Percentiles rank a stretch among this genome's conserved stretches.
These are phyloP conservation scores for Nemania serpens DNA, from an alignment of 2,329 filamentous ascomycete species.

Conservation along the genomic window DNA sequence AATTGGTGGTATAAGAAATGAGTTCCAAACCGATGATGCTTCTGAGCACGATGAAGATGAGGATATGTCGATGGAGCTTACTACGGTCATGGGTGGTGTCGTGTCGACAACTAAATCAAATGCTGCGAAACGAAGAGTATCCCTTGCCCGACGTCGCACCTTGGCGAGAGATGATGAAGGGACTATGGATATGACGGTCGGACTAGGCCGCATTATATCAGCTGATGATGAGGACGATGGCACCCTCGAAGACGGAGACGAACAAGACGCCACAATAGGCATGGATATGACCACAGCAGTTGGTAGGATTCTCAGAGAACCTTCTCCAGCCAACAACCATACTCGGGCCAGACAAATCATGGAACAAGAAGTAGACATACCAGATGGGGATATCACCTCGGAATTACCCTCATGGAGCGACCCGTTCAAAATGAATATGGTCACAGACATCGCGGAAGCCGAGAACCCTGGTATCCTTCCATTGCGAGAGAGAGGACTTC, in stretches of 20 bases:
- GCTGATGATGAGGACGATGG: slow-evolving; percentile 39
- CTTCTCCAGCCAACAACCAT: slow-evolving; percentile 46
- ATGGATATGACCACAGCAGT: slow-evolving; percentile 72
- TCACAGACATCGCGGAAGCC: slow-evolving; percentile 51
- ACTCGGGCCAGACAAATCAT: slow-evolving; percentile 59
- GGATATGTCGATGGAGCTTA: slow-evolving; percentile 82
- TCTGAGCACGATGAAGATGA: slow-evolving; percentile 57
- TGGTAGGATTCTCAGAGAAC: slow-evolving; percentile 62
- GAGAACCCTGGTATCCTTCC: slow-evolving; percentile 61
- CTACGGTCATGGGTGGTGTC: slow-evolving; percentile 65
- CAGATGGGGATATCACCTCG: slow-evolving; percentile 51
- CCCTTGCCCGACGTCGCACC: slow-evolving; percentile 35
- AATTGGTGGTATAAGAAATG: slow-evolving; percentile 69
- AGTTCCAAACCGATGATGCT: slow-evolving; percentile 38
- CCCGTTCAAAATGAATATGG: slow-evolving; percentile 38
- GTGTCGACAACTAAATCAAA: slow-evolving; percentile 43
- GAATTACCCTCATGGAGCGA: slow-evolving; percentile 45
- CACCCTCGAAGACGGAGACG: slow-evolving; percentile 40
- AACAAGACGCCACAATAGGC: slow-evolving; percentile 53
- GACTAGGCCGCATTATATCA: slow-evolving; percentile 59
- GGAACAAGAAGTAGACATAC: slow-evolving; percentile 60
- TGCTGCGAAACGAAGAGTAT: slow-evolving; percentile 37
- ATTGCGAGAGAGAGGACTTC: slow-evolving; percentile 55
- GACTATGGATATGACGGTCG: slow-evolving; percentile 69
- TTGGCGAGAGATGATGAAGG: slow-evolving; percentile 51